Conservation (phyloP, 2,329 filamentous ascomycete genomes). For the Tolypocladium sp. region DNA sequence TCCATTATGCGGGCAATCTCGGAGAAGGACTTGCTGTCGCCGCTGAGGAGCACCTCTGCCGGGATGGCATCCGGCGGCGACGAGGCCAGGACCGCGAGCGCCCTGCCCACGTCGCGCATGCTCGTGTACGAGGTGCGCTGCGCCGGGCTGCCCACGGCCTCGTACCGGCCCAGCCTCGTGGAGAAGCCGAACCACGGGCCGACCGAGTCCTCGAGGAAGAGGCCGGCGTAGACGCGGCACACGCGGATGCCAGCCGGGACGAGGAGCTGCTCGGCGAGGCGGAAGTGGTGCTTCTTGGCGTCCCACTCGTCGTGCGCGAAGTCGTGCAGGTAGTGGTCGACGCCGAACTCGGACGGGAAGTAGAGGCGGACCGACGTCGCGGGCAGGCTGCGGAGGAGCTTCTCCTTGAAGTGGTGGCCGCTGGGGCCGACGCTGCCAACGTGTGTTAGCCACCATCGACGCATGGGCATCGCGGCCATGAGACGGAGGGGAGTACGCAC, state of each 20-base stretch:
- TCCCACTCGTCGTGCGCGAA: slow-evolving; percentile 24
- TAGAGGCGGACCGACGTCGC: slow-evolving; percentile 18
- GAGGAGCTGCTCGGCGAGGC: slow-evolving; percentile 8
- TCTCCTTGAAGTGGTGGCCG: slow-evolving; percentile 17
- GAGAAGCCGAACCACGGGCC: slow-evolving; percentile 22
- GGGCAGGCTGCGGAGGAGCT: slow-evolving; percentile 13
- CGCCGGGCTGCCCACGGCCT: slow-evolving; percentile 15
- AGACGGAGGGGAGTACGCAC: slow-evolving; percentile 6
- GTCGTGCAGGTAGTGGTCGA: slow-evolving; percentile 25
- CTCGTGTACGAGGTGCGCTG: slow-evolving; percentile 19
- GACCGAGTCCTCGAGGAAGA: slow-evolving; percentile 23
- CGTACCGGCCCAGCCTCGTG: slow-evolving; percentile 16
- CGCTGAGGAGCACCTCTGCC: slow-evolving; percentile 14
- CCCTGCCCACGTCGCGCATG: slow-evolving; percentile 18
- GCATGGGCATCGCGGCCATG: not conserved
- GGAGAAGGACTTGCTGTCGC: slow-evolving; percentile 13
- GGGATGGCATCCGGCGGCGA: slow-evolving; percentile 12
- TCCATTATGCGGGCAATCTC: slow-evolving; percentile 17
- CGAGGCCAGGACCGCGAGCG: slow-evolving; percentile 16
- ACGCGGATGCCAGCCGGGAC: slow-evolving; percentile 10
- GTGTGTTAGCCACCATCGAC: not conserved
- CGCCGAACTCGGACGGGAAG: slow-evolving; percentile 26
- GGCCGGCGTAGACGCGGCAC: slow-evolving; percentile 19
- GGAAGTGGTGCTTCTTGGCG: slow-evolving; percentile 18
- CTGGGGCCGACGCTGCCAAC: not conserved